Evolutionary conservation across 2,329 filamentous ascomycete species (phyloP).

Genomic region (Penicillium sp.): DNA sequence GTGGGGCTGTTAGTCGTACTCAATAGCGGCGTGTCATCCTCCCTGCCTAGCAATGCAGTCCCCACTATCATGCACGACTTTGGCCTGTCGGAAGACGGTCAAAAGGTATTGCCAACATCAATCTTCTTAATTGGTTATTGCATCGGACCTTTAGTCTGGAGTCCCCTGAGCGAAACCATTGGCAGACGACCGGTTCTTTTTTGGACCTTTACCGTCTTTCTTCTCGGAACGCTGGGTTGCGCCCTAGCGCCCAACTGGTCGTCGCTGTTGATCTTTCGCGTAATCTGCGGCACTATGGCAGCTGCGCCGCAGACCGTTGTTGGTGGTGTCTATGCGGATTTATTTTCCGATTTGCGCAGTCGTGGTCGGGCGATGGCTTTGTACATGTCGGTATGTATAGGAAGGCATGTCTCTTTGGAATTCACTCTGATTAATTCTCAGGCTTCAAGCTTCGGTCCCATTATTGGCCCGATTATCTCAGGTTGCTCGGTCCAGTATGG

Average conservation of each 20-base stretch:
- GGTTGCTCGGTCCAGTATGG: conserved; percentile 42
- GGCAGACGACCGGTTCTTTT: conserved; percentile 47
- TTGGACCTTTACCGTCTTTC: conserved; percentile 48
- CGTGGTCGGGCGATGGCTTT: conserved; percentile 40
- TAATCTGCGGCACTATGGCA: conserved; percentile 42
- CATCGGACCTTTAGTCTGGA: conserved; percentile 43
- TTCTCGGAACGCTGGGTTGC: conserved; percentile 42
- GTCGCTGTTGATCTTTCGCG: conserved; percentile 42
- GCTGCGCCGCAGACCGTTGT: conserved; percentile 45
- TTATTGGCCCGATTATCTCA: conserved; percentile 45
- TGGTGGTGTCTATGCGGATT: conserved; percentile 48
- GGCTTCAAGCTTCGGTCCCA: conserved; percentile 42
- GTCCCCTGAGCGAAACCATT: conserved; percentile 44
- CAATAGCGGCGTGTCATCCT: conserved; percentile 40
- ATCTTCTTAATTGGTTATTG: conserved; percentile 41
- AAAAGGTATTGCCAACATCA: conserved; percentile 36
- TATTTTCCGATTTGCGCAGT: conserved; percentile 41
- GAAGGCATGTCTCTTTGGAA: background rate
- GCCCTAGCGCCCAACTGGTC: conserved; percentile 45
- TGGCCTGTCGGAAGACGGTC: conserved; percentile 25
- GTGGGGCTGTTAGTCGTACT: conserved; percentile 31
- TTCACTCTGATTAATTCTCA: conserved; percentile 8
- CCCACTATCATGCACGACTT: conserved; percentile 37
- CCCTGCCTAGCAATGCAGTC: conserved; percentile 41
- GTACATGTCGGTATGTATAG: conserved; percentile 41